Evolutionary conservation across 2,329 filamentous ascomycete genomes (phyloP).

Genomic region (Pestalotiopsis sp.): DNA sequence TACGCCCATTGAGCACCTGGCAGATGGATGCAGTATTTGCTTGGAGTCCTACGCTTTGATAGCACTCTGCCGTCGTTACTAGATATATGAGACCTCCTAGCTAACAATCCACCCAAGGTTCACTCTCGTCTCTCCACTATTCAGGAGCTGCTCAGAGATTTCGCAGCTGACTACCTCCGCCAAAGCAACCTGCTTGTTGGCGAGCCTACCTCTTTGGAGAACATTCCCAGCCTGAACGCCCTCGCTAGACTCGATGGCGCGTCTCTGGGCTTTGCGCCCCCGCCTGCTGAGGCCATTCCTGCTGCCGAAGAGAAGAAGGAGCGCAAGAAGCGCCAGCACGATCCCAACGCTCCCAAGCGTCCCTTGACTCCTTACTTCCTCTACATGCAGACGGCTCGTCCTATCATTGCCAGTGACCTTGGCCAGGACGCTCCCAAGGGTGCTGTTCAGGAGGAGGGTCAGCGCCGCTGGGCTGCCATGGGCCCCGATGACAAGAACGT

Average conservation of each 20-base stretch:
- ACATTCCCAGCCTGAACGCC: conserved; percentile 37
- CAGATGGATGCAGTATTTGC: not conserved
- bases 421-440: conserved; percentile 78
- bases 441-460: conserved; percentile 85
- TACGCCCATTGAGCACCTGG: not conserved
- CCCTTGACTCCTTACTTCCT: conserved; percentile 94
- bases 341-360: conserved; percentile 93
- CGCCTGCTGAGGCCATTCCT: conserved; percentile 32
- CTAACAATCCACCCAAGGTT: conserved; percentile 59
- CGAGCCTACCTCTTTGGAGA: conserved; percentile 56
- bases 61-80: not conserved
- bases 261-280: conserved; percentile 35
- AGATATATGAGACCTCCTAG: not conserved
- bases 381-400: conserved; percentile 86
- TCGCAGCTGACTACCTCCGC: conserved; percentile 82
- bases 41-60: not conserved
- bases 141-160: conserved; percentile 75
- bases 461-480: conserved; percentile 84
- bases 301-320: conserved; percentile 76
- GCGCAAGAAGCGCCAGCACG: conserved; percentile 83
- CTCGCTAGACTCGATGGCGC: conserved; percentile 55
- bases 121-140: conserved; percentile 78
- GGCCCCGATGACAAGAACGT: conserved; percentile 69
- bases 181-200: conserved; percentile 85
- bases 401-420: conserved; percentile 79